phyloP scores from a whole-genome alignment of 371 early-diverging fungal genomes.

The Mucor indicus region DNA sequence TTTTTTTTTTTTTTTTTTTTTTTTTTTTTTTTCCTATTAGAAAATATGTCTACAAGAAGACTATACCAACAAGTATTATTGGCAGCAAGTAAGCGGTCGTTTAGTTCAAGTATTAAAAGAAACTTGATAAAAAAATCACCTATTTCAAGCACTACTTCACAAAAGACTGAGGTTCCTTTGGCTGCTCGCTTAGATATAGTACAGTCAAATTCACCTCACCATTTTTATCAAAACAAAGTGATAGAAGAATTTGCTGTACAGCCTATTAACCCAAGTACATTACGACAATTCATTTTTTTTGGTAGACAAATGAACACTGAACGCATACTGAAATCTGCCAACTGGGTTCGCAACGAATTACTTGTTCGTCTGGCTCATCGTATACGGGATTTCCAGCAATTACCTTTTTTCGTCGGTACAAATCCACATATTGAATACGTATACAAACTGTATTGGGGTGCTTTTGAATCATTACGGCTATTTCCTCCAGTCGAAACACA shows the following conservation, averaged over 20 bases:
- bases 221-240: slow-evolving; percentile 89
- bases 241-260: slow-evolving; percentile 82
- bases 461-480: slow-evolving; percentile 77
- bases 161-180: slow-evolving; percentile 8
- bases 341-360: slow-evolving; percentile 88
- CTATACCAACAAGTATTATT: not conserved
- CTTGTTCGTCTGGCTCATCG: slow-evolving; percentile 91
- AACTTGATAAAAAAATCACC: slow-evolving; percentile 3
- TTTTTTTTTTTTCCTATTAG: not conserved
- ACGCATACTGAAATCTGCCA: slow-evolving; percentile 80
- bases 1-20: not conserved
- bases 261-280: slow-evolving; percentile 77
- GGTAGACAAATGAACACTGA: slow-evolving; percentile 86
- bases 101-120: not conserved
- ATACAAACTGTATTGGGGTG: slow-evolving; percentile 88
- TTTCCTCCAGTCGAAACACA: slow-evolving; percentile 65
- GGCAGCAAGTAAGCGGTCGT: not conserved
- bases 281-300: slow-evolving; percentile 91
- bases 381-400: slow-evolving; percentile 82
- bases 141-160: not conserved
- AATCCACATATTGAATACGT: slow-evolving; percentile 88
- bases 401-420: slow-evolving; percentile 91
- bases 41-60: slow-evolving; percentile 4
- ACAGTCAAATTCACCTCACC: slow-evolving; percentile 54
- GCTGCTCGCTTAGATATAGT: slow-evolving; percentile 16